Evolutionary conservation across 2,329 filamentous ascomycete species (phyloP), one percentile per base, ranked within the genome.

Genomic region (Coleophoma crateriformis): DNA sequence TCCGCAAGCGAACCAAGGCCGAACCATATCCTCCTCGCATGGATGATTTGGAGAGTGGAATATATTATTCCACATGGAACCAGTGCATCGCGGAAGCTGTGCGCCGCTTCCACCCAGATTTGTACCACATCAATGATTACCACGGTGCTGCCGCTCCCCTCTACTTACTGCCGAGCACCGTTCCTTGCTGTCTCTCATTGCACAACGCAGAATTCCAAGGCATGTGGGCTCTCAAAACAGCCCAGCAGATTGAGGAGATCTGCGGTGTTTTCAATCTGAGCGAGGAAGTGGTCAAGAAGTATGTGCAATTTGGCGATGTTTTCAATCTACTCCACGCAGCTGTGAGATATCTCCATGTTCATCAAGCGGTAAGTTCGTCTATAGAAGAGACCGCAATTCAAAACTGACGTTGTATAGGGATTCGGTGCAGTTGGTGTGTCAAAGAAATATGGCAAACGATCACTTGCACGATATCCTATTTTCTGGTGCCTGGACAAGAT

Each of bases 131-230:
- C 63, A 84, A 84, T 64, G 81, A 82, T 59, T 84, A 83, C 58
- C 80, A 84, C 54, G 81, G 81, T 38, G 76, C 79, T 6, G 64
- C 81, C 12, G 82, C 82, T 27, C 82, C 82, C 2, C 70, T 86
- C 1, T 84, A 86, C 59, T 71, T 85, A n/a, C 71, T 86, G 2
- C 82, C 82, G 1, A 67, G 78, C 54, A 81, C 78, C 0, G 73
- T 85, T 39, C 82, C 81, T 2, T 74, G 75, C 54, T 82, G 79
- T 56, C 66, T 85, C 8, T 85, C 82, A 1, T 76, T 86, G 10
- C 82, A 86, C 64, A 86, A 85, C 56, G 82, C 82, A 45, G 82
- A 85, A 55, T 86, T 85, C 57, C 82, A 86, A 60, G 82, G 82
- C 42, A 68, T 85, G 19, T 85, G 82, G 82, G 79, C 81, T 1